Evolutionary conservation across 805 yeast species (phyloP), one percentile per base, ranked within the genome.

Genomic region (Suhomyces kilbournensis): DNA sequence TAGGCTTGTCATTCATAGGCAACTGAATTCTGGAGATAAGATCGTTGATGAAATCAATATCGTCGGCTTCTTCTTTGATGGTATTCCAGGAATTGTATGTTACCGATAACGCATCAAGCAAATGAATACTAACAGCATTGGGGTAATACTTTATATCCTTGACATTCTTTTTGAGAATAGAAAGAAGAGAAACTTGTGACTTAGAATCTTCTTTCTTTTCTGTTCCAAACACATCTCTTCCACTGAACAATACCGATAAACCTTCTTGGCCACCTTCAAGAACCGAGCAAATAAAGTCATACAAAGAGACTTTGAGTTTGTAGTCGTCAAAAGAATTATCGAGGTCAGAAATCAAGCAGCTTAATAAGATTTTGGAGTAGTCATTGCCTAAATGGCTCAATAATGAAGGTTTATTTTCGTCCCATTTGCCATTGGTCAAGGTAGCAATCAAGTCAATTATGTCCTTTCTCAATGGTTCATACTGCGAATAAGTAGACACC

Each of bases 41-140:
- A 38, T 71, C 76, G 9, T 70, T 68, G 12, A 80, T 70, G 49
- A 81, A 81, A n/a, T 65, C 64, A 20, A 60, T 61, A 59, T 85
- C 90, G 6, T 74, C 65, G 49, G 74, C 74, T 44, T 81, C 79
- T 44, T 81, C 80, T 48, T 81, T 78, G 0, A 83, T 81, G 1
- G 85, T 77, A 0, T 86, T 81, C 96, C 96, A 88, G 0, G 90
- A 80, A 63, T 88, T 88, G 60, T 85, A 81, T 0, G 96, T 91
- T 47, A 81, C 71, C 0, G 94, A 80, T 25, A 91, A 76, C 0
- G 96, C 83, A 64, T 88, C 91, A 19, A 88, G 75, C 22, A 90
- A 67, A 55, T 85, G 85, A 20, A 85, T 78, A 22, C 86, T 80
- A n/a, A 85, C 84, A 15, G 80, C 73, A 49, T 82, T 78, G 1